These are phyloP conservation scores for Plasmodium ovale DNA, from an alignment of 169 alveolate species.

Conservation along the genomic window DNA sequence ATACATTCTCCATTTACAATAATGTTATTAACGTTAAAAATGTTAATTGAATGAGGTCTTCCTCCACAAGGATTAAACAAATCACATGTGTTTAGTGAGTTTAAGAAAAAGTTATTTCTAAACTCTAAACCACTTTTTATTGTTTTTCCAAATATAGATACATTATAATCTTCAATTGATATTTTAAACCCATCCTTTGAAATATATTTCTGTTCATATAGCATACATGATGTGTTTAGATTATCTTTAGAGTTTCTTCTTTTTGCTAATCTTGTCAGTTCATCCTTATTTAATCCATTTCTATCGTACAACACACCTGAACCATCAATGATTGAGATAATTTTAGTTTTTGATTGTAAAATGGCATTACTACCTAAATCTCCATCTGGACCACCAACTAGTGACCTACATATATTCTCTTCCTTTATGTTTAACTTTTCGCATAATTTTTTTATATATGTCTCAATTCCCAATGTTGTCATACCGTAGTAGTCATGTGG, in stretches of 20 bases:
- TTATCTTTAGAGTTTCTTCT: slow-evolving; percentile 50
- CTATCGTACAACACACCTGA: slow-evolving; percentile 91
- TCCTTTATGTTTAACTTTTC: slow-evolving; percentile 82
- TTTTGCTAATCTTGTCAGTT: slow-evolving; percentile 84
- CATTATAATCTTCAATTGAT: slow-evolving; percentile 82
- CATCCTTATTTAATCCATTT: slow-evolving; percentile 85
- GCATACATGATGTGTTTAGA: slow-evolving; percentile 77
- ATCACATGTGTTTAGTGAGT: slow-evolving; percentile 82
- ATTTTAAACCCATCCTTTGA: slow-evolving; percentile 85
- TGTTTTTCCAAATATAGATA: slow-evolving; percentile 84
- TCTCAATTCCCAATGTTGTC: slow-evolving; percentile 88
- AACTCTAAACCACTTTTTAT: slow-evolving; percentile 86
- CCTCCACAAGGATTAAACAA: slow-evolving; percentile 93
- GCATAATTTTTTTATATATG: slow-evolving; percentile 79
- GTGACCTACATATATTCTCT: slow-evolving; percentile 85
- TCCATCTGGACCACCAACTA: slow-evolving; percentile 94
- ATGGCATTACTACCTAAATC: slow-evolving; percentile 91
- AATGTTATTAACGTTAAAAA: slow-evolving; percentile 84
- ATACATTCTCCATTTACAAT: slow-evolving; percentile 80
- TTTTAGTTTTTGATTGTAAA: slow-evolving; percentile 85
- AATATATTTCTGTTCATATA: slow-evolving; percentile 79
- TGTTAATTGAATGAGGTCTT: slow-evolving; percentile 88
- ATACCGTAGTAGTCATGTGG: slow-evolving; percentile 92
- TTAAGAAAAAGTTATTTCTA: slow-evolving; percentile 85
- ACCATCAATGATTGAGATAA: slow-evolving; percentile 89